Conservation (phyloP, 768 basidiomycete species). For the Leccinum fibrillosum region DNA sequence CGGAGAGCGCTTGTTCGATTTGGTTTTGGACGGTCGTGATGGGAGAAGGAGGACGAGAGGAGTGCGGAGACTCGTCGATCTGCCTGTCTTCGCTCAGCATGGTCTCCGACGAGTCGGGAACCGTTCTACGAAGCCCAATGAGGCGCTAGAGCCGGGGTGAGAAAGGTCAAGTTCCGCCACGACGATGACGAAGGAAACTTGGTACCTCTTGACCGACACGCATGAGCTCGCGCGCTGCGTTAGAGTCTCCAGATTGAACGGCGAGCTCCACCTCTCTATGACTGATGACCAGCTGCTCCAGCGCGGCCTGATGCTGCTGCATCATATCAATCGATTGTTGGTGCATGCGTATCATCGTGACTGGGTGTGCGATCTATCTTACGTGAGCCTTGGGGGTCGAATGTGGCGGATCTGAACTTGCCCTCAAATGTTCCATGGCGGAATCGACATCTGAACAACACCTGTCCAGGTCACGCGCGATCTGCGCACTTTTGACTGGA, state of each 20-base stretch:
- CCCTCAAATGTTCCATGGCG: constrained; percentile 37
- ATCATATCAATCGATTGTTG: constrained; percentile 27
- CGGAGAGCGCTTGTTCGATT: constrained; percentile 43
- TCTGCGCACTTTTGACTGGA: constrained; percentile 45
- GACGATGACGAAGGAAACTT: neutral
- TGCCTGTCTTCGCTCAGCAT: constrained; percentile 19
- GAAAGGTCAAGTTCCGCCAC: neutral
- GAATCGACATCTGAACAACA: constrained; percentile 42
- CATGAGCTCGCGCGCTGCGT: constrained; percentile 48
- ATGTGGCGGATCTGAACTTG: constrained; percentile 33
- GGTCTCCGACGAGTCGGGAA: constrained; percentile 1
- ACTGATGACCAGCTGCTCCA: constrained; percentile 38
- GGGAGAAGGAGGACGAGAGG: constrained; percentile 24
- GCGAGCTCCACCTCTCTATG: constrained; percentile 37
- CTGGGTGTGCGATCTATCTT: constrained; percentile 22
- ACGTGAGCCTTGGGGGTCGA: neutral
- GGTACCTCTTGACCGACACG: constrained; percentile 48
- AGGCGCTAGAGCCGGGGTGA: constrained; percentile 20
- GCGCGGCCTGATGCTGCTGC: constrained; percentile 28
- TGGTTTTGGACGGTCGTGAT: constrained; percentile 31
- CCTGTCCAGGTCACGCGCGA: constrained; percentile 43
- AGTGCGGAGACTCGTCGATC: constrained; percentile 21
- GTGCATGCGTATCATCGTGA: constrained; percentile 28
- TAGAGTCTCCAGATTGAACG: constrained; percentile 36
- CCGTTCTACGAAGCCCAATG: constrained; percentile 6